These are phyloP conservation scores for Phycomyces nitens DNA, from an alignment of 192 early-diverging fungal species.

Conservation along the genomic window DNA sequence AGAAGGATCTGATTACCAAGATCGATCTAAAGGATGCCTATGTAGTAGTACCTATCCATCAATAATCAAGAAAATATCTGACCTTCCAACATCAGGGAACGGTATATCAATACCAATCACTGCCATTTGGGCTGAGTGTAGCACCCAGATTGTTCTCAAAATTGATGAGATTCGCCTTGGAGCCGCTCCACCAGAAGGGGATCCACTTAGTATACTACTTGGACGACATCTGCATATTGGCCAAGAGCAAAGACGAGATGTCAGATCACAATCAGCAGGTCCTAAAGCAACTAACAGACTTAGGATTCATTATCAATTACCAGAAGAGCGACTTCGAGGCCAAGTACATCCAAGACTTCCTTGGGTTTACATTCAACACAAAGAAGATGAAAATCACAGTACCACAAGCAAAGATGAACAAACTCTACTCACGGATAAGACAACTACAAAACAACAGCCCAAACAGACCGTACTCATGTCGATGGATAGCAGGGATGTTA, in stretches of 20 bases:
- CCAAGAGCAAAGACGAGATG: background rate
- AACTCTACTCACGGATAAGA: background rate
- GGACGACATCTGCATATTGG: conserved; percentile 7
- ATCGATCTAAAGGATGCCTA: too few relatives aligned
- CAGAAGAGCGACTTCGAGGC: too few relatives aligned
- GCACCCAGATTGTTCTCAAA: conserved; percentile 11
- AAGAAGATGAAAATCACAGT: background rate
- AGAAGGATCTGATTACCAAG: conserved; percentile 6
- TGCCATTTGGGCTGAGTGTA: too few relatives aligned
- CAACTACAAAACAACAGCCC: background rate
- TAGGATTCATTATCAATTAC: background rate
- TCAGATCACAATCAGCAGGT: background rate
- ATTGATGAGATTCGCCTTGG: background rate
- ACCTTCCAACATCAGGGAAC: background rate
- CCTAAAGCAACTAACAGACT: background rate
- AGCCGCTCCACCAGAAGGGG: background rate
- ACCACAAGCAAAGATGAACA: background rate
- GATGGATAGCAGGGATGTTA: background rate
- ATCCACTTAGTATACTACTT: too few relatives aligned
- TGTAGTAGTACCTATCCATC: conserved; percentile 10
- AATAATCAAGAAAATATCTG: background rate
- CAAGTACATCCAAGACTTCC: too few relatives aligned
- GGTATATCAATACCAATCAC: conserved; percentile 9
- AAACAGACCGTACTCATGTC: background rate
- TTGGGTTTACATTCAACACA: too few relatives aligned